Conservation (phyloP, 257 asterid genomes). For the Solanum etuberosum region DNA sequence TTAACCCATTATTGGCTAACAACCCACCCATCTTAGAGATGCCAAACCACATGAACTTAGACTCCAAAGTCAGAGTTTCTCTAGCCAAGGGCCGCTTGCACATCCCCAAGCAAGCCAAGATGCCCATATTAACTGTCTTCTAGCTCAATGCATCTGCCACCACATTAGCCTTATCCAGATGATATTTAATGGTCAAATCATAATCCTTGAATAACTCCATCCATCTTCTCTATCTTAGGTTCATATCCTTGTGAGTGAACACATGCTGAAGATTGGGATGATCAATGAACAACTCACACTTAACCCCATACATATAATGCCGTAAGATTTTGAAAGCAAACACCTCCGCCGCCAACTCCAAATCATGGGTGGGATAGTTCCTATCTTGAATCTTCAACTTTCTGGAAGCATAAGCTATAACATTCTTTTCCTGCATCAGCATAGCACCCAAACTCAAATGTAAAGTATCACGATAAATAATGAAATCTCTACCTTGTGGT, state of each 20-base stretch:
- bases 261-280: not conserved
- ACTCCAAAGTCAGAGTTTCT: not conserved
- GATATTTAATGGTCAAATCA: not conserved
- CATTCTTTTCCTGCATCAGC: too few relatives aligned
- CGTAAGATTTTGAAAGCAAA: too few relatives aligned
- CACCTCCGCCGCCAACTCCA: not conserved
- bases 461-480: too few relatives aligned
- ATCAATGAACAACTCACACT: not conserved
- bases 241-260: not conserved
- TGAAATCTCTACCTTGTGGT: too few relatives aligned
- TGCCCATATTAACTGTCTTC: not conserved
- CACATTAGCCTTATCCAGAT: too few relatives aligned
- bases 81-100: not conserved
- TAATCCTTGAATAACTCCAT: not conserved
- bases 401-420: not conserved
- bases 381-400: not conserved
- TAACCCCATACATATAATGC: not conserved
- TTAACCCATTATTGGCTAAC: not conserved
- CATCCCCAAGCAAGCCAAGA: not conserved
- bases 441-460: not conserved
- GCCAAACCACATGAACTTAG: not conserved
- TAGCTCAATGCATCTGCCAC: not conserved
- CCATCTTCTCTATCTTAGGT: not conserved
- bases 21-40: not conserved
- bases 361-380: not conserved